Base-by-base conservation (phyloP, 345 rosid genomes). In the Eucalyptus sideroxylon region DNA sequence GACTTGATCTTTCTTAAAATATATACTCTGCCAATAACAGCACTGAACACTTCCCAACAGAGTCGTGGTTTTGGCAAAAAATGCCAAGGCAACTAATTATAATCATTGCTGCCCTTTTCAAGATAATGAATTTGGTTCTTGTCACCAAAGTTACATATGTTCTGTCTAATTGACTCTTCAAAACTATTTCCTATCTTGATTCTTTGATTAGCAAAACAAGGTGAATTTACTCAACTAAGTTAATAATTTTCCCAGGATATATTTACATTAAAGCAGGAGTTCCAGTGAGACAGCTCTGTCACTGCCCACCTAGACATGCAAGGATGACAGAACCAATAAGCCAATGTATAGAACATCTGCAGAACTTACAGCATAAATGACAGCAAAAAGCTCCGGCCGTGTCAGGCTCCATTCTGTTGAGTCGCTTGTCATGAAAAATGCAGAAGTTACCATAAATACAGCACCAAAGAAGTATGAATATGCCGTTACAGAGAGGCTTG, bases 381-480 rank as follows among this genome's bases (percentile, higher is more conserved):
- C 98, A 11, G 99, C 99, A 90, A 91, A 94, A 87, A 95, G 50
- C 91, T 98, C 99, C 30, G 99, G 95, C 80, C 88, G 95, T 11
- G 97, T 96, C 95, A 98, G 90, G 91, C 87, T 94, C 99, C 98
- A 98, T 67, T 95, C 96, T 89, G 95, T 94, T 88, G 99, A 94
- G 89, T 95, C 98, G 69, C 92, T 94, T 30, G 93, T 95, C 92
- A 89, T 42, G 91, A 96, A 93, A 92, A 96, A 91, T 87, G 98
- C 96, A 62, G 96, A 92, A 87, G 90, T 86, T 86, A 95, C 98
- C 97, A 97, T 95, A 65, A 96, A 94, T 45, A 93, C 11, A 86
- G 99, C 93, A 80, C 99, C 99, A 87, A 96, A 98, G 86, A 93
- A 92, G 94, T 96, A 98, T 72, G 99, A 95, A 85, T 90, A 93